Evolutionary conservation across 225 moss, liverwort and hornwort species (phyloP), one percentile per base, ranked within the genome.

Genomic region (Physcomitrellopsis africana): DNA sequence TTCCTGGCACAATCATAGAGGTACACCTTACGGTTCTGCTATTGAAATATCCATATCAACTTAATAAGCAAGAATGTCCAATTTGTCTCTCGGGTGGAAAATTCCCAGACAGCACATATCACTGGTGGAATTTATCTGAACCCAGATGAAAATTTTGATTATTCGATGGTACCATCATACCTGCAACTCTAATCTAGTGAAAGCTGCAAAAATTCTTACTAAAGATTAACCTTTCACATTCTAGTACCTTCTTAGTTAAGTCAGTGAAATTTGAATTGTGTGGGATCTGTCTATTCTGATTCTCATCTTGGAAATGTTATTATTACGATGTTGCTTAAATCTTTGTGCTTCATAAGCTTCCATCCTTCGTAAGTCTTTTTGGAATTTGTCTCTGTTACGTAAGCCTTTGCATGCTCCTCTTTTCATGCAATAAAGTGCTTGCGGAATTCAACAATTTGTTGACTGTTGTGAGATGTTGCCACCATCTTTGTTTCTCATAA

Each of bases 61-160:
- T 67, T 76, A 6, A 53, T 61, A 27, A 65, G 60, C 14, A 70
- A 58, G 65, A 59, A 80, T 15, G 48, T 48, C 68, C 10, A 46
- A 20, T 32, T 54, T 77, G 51, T 72, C 54, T 57, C 22, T 60
- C 63, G 63, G 60, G 68, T 76, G 72, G 56, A 26, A n/a, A 9
- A 72, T 87, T 81, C 44, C 13, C 89, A 93, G 94, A 94, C 97
- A 32, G 89, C 97, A 51, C 94, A 97, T 67, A 97, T 94, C 22
- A 97, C 97, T 1, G 97, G 93, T 51, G 97, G 97, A 57, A 93
- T 97, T 43, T 97, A 97, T 75, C 74, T 93, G 89, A 94, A 93
- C 81, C 80, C 77, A 56, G 97, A 97, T 24, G n/a, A n/a, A n/a
- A 93, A 92, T 45, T 88, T 87, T 63, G 75, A 94, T 81, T 94